These are phyloP conservation scores for Penicillium sp. DNA, from an alignment of 2,329 filamentous ascomycete species.

Conservation along the genomic window DNA sequence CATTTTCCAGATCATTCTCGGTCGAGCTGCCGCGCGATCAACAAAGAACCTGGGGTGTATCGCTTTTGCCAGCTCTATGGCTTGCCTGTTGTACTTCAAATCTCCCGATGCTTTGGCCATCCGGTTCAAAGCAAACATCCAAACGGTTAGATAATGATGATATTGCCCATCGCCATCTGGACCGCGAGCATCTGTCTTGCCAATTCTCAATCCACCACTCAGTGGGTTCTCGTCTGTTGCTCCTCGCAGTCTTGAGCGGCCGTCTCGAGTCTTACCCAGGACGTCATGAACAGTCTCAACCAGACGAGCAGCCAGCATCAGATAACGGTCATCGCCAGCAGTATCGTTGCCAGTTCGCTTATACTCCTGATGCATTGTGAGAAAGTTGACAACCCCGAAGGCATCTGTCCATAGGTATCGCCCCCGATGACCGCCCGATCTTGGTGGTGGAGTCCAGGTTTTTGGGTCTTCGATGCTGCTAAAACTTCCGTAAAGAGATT, in stretches of 20 bases:
- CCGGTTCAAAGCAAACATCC: conserved; percentile 62
- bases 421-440: conserved; percentile 55
- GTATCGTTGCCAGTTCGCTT: conserved; percentile 6
- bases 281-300: conserved; percentile 52
- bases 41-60: conserved; percentile 55
- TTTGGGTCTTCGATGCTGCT: conserved; percentile 28
- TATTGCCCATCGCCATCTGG: conserved; percentile 59
- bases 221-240: conserved; percentile 54
- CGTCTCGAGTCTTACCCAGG: conserved; percentile 54
- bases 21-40: conserved; percentile 30
- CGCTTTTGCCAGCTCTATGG: conserved; percentile 51
- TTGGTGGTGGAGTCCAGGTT: conserved; percentile 50
- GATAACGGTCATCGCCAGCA: conserved; percentile 40
- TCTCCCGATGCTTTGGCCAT: conserved; percentile 50
- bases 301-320: conserved; percentile 50
- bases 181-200: conserved; percentile 51
- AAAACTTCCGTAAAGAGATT: conserved; percentile 42
- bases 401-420: conserved; percentile 62
- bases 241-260: conserved; percentile 45
- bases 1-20: conserved; percentile 58
- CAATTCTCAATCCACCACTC: conserved; percentile 56
- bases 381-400: conserved; percentile 58
- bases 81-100: conserved; percentile 49
- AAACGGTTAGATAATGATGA: conserved; percentile 60
- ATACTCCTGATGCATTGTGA: conserved; percentile 51